These are phyloP conservation scores for Trichoderma citrinoviride DNA, from an alignment of 2,329 filamentous ascomycete genomes.

Conservation along the genomic window DNA sequence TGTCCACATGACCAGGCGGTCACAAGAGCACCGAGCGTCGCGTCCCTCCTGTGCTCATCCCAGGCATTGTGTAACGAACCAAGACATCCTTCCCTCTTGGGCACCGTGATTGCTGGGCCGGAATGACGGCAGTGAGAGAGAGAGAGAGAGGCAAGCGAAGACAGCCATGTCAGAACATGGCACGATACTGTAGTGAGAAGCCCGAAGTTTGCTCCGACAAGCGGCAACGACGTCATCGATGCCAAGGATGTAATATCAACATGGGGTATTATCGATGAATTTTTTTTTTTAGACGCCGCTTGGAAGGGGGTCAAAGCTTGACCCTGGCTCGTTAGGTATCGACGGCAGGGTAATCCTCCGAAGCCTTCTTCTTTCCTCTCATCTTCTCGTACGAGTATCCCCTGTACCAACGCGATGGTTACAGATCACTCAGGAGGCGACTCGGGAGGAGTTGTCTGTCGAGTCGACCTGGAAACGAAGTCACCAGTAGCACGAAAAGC, in stretches of 20 bases:
- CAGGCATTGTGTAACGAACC: neutral
- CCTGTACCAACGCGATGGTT: conserved; percentile 1
- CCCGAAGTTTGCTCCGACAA: neutral
- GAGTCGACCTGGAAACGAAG: neutral
- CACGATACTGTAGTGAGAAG: neutral
- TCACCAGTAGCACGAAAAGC: neutral
- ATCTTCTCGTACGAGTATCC: neutral
- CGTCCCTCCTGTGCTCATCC: neutral
- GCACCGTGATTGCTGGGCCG: neutral
- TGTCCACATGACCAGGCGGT: conserved; percentile 16
- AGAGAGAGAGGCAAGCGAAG: neutral
- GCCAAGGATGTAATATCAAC: neutral
- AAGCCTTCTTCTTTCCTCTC: neutral
- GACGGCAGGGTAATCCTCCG: neutral
- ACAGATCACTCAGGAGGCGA: conserved; percentile 4
- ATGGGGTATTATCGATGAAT: conserved; percentile 7
- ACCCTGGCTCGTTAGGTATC: conserved; percentile 17
- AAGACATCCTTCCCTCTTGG: neutral
- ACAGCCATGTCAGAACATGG: conserved; percentile 1
- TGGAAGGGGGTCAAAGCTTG: conserved; percentile 1
- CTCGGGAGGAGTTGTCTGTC: neutral
- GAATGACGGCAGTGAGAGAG: neutral
- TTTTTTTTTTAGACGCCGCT: conserved; percentile 11
- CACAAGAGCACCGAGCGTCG: conserved; percentile 9
- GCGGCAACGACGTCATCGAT: conserved; percentile 15